Conservation (phyloP, 1,284 basidiomycete species). For the Agaricales sp. region DNA sequence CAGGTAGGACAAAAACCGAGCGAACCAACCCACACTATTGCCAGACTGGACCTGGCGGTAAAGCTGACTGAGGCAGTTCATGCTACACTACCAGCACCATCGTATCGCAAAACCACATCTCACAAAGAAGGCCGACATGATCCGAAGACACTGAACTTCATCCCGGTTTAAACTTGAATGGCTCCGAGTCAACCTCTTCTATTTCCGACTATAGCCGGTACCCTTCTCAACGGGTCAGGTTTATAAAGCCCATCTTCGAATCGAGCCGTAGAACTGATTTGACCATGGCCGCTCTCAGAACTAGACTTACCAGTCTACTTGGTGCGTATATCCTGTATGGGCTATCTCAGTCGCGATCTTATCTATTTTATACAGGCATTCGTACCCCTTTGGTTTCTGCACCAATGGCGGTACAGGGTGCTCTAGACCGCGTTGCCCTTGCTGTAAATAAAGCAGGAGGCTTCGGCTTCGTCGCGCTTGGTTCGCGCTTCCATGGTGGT, state of each 20-base stretch:
- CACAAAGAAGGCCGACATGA: neutral
- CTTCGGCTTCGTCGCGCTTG: slow-evolving; percentile 19
- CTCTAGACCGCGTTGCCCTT: slow-evolving; percentile 14
- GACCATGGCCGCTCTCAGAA: neutral
- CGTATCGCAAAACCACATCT: no score
- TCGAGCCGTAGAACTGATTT: neutral
- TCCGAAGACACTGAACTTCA: neutral
- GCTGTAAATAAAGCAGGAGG: slow-evolving; percentile 18
- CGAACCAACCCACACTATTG: no score
- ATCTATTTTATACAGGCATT: slow-evolving; percentile 1
- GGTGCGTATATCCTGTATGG: neutral
- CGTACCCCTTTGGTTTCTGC: slow-evolving; percentile 18
- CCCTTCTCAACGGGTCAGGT: neutral
- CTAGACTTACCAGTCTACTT: slow-evolving; percentile 1
- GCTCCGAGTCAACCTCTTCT: neutral
- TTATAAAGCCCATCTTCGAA: neutral
- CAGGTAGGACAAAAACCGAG: no score
- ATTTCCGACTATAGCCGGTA: neutral
- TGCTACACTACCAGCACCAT: no score
- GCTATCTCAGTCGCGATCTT: neutral
- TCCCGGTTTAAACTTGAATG: neutral
- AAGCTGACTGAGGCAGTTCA: no score
- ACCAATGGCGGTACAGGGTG: slow-evolving; percentile 17
- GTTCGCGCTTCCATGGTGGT: slow-evolving; percentile 7
- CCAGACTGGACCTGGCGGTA: no score